phyloP scores from a whole-genome alignment of 176 grass and related monocot genomes.

The Avena atlantica region DNA sequence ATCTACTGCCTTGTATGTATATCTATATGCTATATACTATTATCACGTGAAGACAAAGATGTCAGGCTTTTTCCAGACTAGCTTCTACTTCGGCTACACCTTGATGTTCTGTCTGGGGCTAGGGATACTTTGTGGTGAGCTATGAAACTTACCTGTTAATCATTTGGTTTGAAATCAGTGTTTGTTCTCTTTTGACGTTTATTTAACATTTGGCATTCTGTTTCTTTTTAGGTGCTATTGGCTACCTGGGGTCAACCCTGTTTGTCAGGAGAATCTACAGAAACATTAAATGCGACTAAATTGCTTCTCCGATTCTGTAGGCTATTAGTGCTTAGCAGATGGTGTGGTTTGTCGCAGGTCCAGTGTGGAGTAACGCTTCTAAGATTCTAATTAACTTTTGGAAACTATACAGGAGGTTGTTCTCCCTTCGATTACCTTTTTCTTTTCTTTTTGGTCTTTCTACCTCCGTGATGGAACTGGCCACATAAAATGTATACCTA shows the following conservation, averaged over 20 bases:
- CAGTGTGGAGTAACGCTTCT: constrained; percentile 37
- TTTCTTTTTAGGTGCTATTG: constrained; percentile 78
- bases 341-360: constrained; percentile 28
- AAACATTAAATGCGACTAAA: constrained; percentile 99
- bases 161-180: constrained; percentile 18
- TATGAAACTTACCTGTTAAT: constrained; percentile 25
- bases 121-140: constrained; percentile 94
- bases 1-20: constrained; percentile 91
- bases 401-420: constrained; percentile 54
- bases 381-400: constrained; percentile 63
- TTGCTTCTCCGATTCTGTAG: constrained; percentile 33
- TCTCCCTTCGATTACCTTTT: constrained; percentile 49
- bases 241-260: constrained; percentile 86
- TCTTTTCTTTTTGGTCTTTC: constrained; percentile 34
- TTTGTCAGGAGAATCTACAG: constrained; percentile 99
- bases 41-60: constrained; percentile 98
- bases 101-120: constrained; percentile 98
- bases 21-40: constrained; percentile 96
- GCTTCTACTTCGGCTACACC: constrained; percentile 99
- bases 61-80: constrained; percentile 99
- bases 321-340: constrained; percentile 45
- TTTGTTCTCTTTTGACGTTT: neutral
- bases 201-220: constrained; percentile 14
- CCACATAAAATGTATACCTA: constrained; percentile 64
- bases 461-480: constrained; percentile 46